Base-by-base conservation (phyloP, 768 basidiomycete genomes). In the Suillus ampliporus region DNA sequence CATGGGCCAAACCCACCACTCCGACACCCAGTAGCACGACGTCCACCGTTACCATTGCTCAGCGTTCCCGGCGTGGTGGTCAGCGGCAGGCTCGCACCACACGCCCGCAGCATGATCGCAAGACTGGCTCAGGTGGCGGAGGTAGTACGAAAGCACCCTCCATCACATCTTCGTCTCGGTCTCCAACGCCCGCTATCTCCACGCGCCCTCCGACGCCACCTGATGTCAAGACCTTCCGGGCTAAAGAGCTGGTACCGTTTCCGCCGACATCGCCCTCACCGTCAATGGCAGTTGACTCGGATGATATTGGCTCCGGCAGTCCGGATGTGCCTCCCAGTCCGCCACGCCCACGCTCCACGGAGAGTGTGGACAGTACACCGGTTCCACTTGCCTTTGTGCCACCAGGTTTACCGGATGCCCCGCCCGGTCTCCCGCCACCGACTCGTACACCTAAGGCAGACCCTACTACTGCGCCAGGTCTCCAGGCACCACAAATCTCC, bases 371-470 rank as follows among this genome's bases (percentile, higher is more conserved):
- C 35, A 78, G 79, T 53, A 40, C 17, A 56, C 54, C 23, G 6
- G 77, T 79, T 41, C 61, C 71, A 6, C 73, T 73, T 15, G 6
- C 6, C 11, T 68, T 78, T 15, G 71, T 78, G 11, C 84, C 85
- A 44, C 86, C 86, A 44, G 84, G 82, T 51, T 76, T 85, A 44
- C 78, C 80, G 41, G 84, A 83, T 21, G 69, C 73, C 11, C 88
- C 89, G 23, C 88, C 86, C 0, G 87, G 89, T n/a, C 83, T 91
- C 28, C 77, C 80, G 23, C 73, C 74, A 11, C 80, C 79, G 19
- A 80, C 76, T 64, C 82, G 84, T 61, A 82, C 77, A 54, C 78
- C 79, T 56, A 85, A 82, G 64, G 71, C 74, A 53, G 86, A 82
- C 81, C 83, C 19, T 82, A 85, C 35, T 82, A 83, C 68, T 80